A percentile compares a stretch with the other conserved stretches of the same genome.
phyloP scores from a whole-genome alignment of 78 protist species.

The Dictyostelium brefeldianum region DNA sequence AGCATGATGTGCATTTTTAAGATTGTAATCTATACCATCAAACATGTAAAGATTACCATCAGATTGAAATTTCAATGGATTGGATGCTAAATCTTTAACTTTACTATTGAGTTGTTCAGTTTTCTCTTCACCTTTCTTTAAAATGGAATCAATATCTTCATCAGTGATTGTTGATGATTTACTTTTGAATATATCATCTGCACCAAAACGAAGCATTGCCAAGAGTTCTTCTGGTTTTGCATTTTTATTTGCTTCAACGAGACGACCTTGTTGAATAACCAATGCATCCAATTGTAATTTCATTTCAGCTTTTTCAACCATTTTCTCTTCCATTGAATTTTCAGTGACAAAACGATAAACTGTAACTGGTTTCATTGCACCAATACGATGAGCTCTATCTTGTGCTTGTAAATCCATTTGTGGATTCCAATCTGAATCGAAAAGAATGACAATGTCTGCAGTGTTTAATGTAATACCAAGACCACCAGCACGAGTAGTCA shows the following conservation, averaged over 20 bases:
- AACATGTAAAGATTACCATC: slow-evolving; percentile 90
- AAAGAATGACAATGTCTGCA: slow-evolving; percentile 98
- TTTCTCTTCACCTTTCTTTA: slow-evolving; percentile 85
- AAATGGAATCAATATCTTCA: slow-evolving; percentile 88
- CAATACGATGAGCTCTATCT: slow-evolving; percentile 99
- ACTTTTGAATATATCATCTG: slow-evolving; percentile 92
- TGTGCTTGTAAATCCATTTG: slow-evolving; percentile 99
- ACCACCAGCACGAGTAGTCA: slow-evolving; percentile 99
- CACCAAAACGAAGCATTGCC: slow-evolving; percentile 95
- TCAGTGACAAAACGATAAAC: slow-evolving; percentile 95
- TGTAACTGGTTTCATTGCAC: slow-evolving; percentile 97
- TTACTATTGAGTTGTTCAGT: slow-evolving; percentile 52
- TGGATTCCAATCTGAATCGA: slow-evolving; percentile 99
- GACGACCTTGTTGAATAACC: slow-evolving; percentile 97
- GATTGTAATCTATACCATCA: slow-evolving; percentile 91
- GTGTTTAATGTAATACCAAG: slow-evolving; percentile 98
- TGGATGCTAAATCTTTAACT: slow-evolving; percentile 10
- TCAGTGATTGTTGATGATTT: slow-evolving; percentile 62
- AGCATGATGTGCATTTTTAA: neutral
- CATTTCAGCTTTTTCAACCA: slow-evolving; percentile 96
- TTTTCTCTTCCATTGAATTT: slow-evolving; percentile 95
- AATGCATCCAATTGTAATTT: slow-evolving; percentile 97
- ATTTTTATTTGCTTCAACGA: slow-evolving; percentile 79
- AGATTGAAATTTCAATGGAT: slow-evolving; percentile 60
- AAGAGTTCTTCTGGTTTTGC: slow-evolving; percentile 90